Percentiles rank a stretch among this genome's conserved stretches.
These are phyloP conservation scores for Haberlea rhodopensis DNA, from an alignment of 257 asterid species.

Conservation along the genomic window DNA sequence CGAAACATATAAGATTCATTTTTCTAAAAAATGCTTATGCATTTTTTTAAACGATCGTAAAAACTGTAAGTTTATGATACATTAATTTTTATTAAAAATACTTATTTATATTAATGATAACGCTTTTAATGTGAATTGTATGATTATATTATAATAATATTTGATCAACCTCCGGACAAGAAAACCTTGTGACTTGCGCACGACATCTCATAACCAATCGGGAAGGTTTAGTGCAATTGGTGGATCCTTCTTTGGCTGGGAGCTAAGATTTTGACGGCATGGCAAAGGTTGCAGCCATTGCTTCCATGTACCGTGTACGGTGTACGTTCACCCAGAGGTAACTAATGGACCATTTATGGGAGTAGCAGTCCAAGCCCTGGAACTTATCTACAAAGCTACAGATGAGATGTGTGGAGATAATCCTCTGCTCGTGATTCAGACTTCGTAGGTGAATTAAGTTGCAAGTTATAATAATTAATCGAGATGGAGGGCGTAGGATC, in stretches of 20 bases:
- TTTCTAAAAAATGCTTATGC: too few relatives aligned
- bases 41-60: too few relatives aligned
- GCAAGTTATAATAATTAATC: too few relatives aligned
- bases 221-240: constrained; percentile 79
- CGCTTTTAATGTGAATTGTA: too few relatives aligned
- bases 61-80: too few relatives aligned
- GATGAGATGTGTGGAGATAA: constrained; percentile 77
- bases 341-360: constrained; percentile 96
- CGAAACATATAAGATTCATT: too few relatives aligned
- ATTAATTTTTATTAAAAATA: too few relatives aligned
- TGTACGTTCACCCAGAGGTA: constrained; percentile 94
- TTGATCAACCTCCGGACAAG: constrained; percentile 94
- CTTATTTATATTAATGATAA: too few relatives aligned
- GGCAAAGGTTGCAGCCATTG: constrained; percentile 95
- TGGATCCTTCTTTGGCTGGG: constrained; percentile 81
- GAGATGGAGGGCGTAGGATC: too few relatives aligned
- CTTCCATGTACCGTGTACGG: too few relatives aligned
- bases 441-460: constrained; percentile 65
- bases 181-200: constrained; percentile 97
- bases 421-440: constrained; percentile 84
- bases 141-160: too few relatives aligned
- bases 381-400: constrained; percentile 77
- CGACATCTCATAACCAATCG: constrained; percentile 75
- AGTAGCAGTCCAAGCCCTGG: constrained; percentile 93
- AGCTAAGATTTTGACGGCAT: constrained; percentile 79